phyloP scores from a whole-genome alignment of 2,329 filamentous ascomycete species.

The Sporothrix protearum region DNA sequence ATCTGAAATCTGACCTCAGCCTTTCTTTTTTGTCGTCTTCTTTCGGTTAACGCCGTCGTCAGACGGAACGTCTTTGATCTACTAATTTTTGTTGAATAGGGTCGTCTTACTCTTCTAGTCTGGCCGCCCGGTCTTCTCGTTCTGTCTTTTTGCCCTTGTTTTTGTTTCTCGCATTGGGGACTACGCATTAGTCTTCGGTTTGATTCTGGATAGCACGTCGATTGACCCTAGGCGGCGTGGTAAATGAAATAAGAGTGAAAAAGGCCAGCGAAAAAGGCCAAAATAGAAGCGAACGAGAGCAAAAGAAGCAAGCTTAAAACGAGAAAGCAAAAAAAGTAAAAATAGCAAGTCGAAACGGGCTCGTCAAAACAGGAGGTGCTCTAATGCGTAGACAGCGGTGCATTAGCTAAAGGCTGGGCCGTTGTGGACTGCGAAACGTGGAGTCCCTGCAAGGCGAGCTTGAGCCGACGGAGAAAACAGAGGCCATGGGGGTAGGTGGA shows the following conservation, averaged over 20 bases:
- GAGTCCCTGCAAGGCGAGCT: neutral
- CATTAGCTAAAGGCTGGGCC: neutral
- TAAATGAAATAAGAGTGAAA: neutral
- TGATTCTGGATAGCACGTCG: neutral
- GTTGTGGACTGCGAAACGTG: slow-evolving; percentile 11
- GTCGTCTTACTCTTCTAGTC: neutral
- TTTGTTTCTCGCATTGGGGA: neutral
- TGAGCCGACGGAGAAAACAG: slow-evolving; percentile 3
- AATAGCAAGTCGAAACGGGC: neutral
- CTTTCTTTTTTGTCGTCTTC: neutral
- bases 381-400: neutral
- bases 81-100: too few relatives aligned
- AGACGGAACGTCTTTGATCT: neutral
- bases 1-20: neutral
- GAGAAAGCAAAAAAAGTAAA: neutral
- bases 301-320: neutral
- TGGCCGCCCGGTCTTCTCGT: neutral
- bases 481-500: neutral
- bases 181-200: neutral
- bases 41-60: neutral
- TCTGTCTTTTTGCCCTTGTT: too few relatives aligned
- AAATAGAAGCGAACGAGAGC: neutral
- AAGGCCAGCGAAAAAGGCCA: neutral
- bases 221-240: neutral
- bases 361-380: slow-evolving; percentile 12